Base-by-base conservation (phyloP, 179 eudicot genomes). In the Camellia oleifera region DNA sequence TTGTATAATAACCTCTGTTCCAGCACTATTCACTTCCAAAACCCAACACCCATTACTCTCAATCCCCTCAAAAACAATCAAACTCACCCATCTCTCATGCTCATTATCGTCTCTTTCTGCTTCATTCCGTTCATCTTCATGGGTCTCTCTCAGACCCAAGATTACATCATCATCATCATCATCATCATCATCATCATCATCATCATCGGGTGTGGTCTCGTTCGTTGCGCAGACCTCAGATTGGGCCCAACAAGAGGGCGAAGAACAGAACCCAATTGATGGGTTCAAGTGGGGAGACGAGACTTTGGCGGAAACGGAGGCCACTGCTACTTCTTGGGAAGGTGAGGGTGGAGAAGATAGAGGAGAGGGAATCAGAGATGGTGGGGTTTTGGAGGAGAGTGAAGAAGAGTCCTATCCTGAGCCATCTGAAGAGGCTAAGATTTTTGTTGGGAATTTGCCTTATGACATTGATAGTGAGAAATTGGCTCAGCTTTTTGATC, bases 401-500 rank as follows among this genome's bases (percentile, higher is more conserved):
- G 77, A 57, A 17, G 74, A 53, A 17, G 74, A 53, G 84, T 68
- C 52, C 79, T 89, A 79, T 46, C n/a, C 78, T 13, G 93, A 89
- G 71, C 94, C 94, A 2, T 77, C 90, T 5, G 97, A 92, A 78
- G 97, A 91, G 61, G 92, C 94, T 0, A 92, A 91, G 80, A 20
- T 93, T 67, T 94, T 87, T 84, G 97, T 93, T 64, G 98, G 98
- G 46, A 91, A 93, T 75, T 90, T 94, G 89, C 89, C 97, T 12
- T 94, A 77, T 82, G 94, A 94, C 83, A 84, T 91, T 72, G 97
- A 93, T 61, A 90, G 92, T 87, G 94, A 89, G 82, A 81, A 69
- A 50, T 73, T 94, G 85, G 97, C 97, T 85, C 82, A 85, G 69
- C 73, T 91, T 63, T 94, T 94, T 87, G 92, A 91, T 64, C 84